Base-by-base conservation (phyloP, 176 grass and related monocot species). In the Tillandsia leiboldiana region DNA sequence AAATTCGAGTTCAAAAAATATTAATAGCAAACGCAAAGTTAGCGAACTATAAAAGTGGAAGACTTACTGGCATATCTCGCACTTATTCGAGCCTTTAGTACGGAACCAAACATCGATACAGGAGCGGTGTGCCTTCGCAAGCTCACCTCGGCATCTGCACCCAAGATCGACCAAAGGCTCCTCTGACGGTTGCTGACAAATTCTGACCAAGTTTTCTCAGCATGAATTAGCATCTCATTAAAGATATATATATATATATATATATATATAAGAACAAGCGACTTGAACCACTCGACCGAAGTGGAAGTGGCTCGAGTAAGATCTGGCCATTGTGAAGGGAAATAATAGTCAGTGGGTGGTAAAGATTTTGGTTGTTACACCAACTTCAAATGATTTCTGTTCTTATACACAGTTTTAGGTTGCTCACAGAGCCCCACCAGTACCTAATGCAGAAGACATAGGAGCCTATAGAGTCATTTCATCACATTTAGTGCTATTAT, bases 11-110 rank as follows among this genome's bases (percentile, higher is more conserved):
- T 50, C 17, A 65, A 76, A 77, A 42, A 42, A 42, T 15, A 64
- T 61, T 26, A 71, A 54, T 75, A 49, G 2, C 73, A 65, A 70
- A 61, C 3, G 0, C 75, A 64, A 64, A 82, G 14, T 49, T 28
- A 62, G 63, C 62, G 28, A 66, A 66, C 51, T 53, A 70, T 2
- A 63, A 73, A 73, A 51, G 75, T 57, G 64, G 28, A 77, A 70
- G 27, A 93, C 87, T 83, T 88, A 99, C 95, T 99, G 95, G 90
- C 95, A 99, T 77, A 99, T 99, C 83, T 99, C 90, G 61, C 95
- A 99, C 72, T 99, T 93, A 74, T 93, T 99, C 70, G 90, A 93
- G 64, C 95, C 95, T 84, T 80, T 93, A 51, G 95, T 90, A 68
- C 72, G 95, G 53, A 99, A 93, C 95, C 94, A 99, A 78, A 93